Conservation (phyloP, 2,329 filamentous ascomycete species). For the Aureobasidium sp. region DNA sequence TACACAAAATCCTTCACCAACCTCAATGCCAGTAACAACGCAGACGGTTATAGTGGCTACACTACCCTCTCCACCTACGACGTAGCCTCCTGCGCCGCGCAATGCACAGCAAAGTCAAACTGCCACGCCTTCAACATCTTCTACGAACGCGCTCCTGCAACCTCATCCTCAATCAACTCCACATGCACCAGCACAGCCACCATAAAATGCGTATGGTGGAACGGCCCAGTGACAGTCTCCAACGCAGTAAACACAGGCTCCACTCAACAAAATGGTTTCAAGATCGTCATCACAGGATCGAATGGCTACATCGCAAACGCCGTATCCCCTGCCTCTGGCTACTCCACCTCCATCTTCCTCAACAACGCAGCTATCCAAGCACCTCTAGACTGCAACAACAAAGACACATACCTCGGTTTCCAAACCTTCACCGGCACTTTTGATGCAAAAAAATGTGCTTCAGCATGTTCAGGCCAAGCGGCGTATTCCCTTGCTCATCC, state of each 20-base stretch:
- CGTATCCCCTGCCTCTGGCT: conserved; percentile 21
- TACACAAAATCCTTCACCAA: conserved; percentile 26
- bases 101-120: conserved; percentile 17
- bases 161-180: not conserved
- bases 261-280: conserved; percentile 30
- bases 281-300: conserved; percentile 22
- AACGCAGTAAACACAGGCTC: conserved; percentile 40
- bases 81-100: conserved; percentile 7
- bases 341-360: conserved; percentile 23
- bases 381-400: conserved; percentile 29
- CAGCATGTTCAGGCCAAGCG: conserved; percentile 28
- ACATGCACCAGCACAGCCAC: not conserved
- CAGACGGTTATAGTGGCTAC: conserved; percentile 4
- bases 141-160: conserved; percentile 37
- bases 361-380: conserved; percentile 30
- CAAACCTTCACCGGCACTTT: conserved; percentile 27
- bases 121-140: conserved; percentile 28
- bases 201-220: conserved; percentile 41
- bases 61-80: conserved; percentile 11
- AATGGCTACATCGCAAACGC: conserved; percentile 21
- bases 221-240: conserved; percentile 28
- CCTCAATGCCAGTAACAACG: conserved; percentile 20
- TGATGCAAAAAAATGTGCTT: conserved; percentile 11
- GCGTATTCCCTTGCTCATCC: not conserved
- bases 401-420: conserved; percentile 32